Base-by-base conservation (phyloP, 2,329 filamentous ascomycete species). In the Aspergillus vadensis region DNA sequence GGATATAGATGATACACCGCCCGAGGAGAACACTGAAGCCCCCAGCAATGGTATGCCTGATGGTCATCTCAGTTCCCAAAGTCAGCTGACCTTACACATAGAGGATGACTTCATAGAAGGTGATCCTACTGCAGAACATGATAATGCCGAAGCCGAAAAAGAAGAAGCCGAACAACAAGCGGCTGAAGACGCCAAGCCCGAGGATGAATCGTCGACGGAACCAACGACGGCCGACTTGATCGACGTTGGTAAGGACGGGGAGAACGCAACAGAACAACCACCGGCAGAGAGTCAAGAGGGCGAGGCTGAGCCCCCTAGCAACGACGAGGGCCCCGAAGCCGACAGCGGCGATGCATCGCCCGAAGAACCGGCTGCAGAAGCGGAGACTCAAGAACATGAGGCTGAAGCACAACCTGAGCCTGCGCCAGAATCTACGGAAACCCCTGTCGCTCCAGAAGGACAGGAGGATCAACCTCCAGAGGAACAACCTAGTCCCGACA, bases 41-140 rank as follows among this genome's bases (percentile, higher is more conserved):
- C 62, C 62, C 57, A 65, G 58, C 55, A 65, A 70, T 65, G 71
- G 72, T 74, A 65, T 39, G 64, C 52, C 27, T 51, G 38, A 19
- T 25, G n/a, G 43, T 19, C 30, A 57, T 62, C 36, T 49, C 27
- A 43, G 32, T 47, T 32, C 43, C 23, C 47, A 61, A 63, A 62
- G 41, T 48, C 55, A 64, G 56, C 60, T 65, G 60, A 65, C 52
- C 53, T 63, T 57, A 63, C 57, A 58, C 52, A 27, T 59, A 74
- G 73, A 73, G 58, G 71, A 74, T 60, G 70, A 68, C 54, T 74
- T 74, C 61, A 70, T 73, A 64, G 72, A 72, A 48, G 67, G 66
- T 61, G 68, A 74, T 64, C 66, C 66, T 61, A 65, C 68, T 32
- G 69, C 67, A 60, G 72, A 71, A 59, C 60, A 63, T 47, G 73